These are phyloP conservation scores for Kwoniella shandongensis DNA, from an alignment of 768 basidiomycete species.

Conservation along the genomic window DNA sequence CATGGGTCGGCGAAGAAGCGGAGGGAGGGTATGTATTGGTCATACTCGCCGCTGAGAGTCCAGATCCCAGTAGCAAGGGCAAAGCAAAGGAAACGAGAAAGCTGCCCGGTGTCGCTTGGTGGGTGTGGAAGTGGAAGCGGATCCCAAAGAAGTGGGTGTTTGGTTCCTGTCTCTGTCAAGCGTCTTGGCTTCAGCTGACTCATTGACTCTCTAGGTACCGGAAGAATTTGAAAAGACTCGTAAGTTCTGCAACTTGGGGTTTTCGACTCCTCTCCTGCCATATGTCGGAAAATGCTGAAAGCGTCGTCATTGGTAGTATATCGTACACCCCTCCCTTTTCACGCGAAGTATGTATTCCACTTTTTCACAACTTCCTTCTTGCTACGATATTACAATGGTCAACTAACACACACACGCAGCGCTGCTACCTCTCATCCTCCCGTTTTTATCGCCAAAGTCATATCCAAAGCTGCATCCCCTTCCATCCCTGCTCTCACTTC, in stretches of 20 bases:
- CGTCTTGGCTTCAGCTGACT: not conserved
- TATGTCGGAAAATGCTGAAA: no score
- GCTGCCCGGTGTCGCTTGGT: conserved; percentile 30
- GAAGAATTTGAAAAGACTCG: conserved; percentile 42
- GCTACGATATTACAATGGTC: no score
- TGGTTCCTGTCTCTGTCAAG: not conserved
- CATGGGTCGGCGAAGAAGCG: conserved; percentile 37
- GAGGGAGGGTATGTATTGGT: conserved; percentile 34
- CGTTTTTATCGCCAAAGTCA: conserved; percentile 42
- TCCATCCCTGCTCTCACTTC: conserved; percentile 25
- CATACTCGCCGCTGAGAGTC: conserved; percentile 25
- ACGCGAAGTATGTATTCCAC: conserved; percentile 28
- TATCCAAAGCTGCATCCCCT: conserved; percentile 40
- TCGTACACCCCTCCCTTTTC: conserved; percentile 41
- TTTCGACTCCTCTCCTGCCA: no score
- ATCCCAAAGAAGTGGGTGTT: conserved; percentile 32
- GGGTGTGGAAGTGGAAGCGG: conserved; percentile 31
- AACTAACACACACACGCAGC: no score
- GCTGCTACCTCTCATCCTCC: conserved; percentile 30
- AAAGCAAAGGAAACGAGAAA: conserved; percentile 22
- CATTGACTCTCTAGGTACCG: conserved; percentile 15
- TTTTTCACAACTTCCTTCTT: not conserved
- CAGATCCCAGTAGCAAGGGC: not conserved
- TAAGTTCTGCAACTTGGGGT: conserved; percentile 13
- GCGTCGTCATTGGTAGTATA: conserved; percentile 24